A percentile compares a stretch with the other conserved stretches of the same genome.
Evolutionary conservation across 768 basidiomycete species (phyloP).

Genomic region (Coprinellus micaceus): DNA sequence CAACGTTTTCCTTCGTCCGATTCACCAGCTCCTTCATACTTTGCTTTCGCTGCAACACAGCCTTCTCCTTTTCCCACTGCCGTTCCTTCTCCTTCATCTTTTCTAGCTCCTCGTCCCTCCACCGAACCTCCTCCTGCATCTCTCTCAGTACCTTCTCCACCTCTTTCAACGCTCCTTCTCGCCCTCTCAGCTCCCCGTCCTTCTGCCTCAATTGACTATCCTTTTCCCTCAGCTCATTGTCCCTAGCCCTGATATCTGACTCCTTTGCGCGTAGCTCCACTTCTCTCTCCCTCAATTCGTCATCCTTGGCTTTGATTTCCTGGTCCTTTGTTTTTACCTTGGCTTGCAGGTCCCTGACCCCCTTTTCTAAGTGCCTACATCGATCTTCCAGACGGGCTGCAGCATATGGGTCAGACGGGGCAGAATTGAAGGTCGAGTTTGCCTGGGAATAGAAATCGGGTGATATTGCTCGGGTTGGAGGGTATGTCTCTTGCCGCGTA

Average conservation of each 20-base stretch:
- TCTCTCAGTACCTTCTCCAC: slow-evolving; percentile 1
- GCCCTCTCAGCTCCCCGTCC: slow-evolving; percentile 1
- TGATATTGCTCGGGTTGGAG: background rate
- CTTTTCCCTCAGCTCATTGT: background rate
- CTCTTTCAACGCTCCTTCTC: background rate
- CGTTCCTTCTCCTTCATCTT: background rate
- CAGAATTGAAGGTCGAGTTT: background rate
- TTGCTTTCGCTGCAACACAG: background rate
- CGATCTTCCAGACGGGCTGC: background rate
- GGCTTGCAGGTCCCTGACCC: background rate
- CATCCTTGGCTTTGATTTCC: background rate
- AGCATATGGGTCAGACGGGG: background rate
- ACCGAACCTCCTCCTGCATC: slow-evolving; percentile 2
- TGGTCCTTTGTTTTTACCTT: background rate
- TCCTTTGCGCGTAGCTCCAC: background rate
- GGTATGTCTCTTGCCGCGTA: background rate
- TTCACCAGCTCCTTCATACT: slow-evolving; percentile 3
- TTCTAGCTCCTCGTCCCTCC: background rate
- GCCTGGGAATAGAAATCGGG: background rate
- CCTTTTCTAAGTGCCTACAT: background rate
- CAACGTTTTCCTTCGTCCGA: background rate
- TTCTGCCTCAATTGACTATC: background rate
- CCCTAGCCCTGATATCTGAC: background rate
- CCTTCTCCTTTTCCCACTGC: background rate
- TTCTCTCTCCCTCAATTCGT: background rate